Percentiles rank a stretch among this genome's conserved stretches.
These are phyloP conservation scores for Candida sanyaensis DNA, from an alignment of 1,139 yeast species.

Conservation along the genomic window DNA sequence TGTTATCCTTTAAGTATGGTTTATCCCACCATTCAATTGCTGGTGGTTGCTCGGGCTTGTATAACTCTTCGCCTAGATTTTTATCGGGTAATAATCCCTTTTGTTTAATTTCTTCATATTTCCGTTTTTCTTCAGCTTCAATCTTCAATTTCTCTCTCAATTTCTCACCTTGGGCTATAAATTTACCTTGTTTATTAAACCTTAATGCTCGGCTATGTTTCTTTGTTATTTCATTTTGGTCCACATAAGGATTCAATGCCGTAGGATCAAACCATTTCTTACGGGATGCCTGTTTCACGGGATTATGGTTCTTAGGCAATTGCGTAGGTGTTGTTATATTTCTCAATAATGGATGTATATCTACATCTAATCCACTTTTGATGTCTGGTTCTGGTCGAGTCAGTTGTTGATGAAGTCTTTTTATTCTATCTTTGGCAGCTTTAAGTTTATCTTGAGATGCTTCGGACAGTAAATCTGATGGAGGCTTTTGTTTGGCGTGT, in stretches of 20 bases:
- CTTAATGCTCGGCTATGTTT: conserved; percentile 37
- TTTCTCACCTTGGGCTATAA: conserved; percentile 55
- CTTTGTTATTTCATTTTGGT: conserved; percentile 34
- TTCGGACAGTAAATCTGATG: background rate
- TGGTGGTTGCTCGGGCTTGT: conserved; percentile 54
- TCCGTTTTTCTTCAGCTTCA: conserved; percentile 29
- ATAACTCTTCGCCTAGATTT: conserved; percentile 52
- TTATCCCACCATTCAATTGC: conserved; percentile 83
- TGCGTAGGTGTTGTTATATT: conserved; percentile 27
- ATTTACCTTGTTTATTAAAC: conserved; percentile 65
- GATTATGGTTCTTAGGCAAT: conserved; percentile 29
- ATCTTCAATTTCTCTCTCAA: conserved; percentile 41
- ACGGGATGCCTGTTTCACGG: conserved; percentile 26
- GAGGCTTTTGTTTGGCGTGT: background rate
- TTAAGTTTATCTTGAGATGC: conserved; percentile 1
- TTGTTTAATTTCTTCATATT: conserved; percentile 24
- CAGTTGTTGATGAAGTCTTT: conserved; percentile 2
- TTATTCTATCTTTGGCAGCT: conserved; percentile 3
- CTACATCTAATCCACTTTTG: conserved; percentile 51
- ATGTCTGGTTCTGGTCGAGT: background rate
- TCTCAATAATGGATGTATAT: conserved; percentile 60
- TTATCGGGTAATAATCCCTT: conserved; percentile 52
- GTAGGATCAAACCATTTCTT: conserved; percentile 38
- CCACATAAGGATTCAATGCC: conserved; percentile 63
- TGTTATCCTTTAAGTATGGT: conserved; percentile 38